Evolutionary conservation across 1,139 yeast species (phyloP).

Genomic region (Diutina siamensis): DNA sequence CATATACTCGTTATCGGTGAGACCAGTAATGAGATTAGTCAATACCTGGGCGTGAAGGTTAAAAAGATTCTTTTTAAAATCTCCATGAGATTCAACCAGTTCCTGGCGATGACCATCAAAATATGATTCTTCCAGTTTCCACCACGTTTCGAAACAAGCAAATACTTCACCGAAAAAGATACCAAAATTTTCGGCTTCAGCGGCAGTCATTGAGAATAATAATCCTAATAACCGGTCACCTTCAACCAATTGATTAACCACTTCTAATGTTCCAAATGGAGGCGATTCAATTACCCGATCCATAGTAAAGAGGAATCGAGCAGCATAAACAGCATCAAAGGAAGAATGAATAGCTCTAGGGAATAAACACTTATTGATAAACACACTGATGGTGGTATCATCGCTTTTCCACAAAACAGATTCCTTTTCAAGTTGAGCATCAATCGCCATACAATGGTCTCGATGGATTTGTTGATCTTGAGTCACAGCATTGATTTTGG

Average conservation of each 20-base stretch:
- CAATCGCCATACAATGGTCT: neutral
- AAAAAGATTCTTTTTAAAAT: conserved; percentile 10
- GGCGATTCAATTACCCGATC: conserved; percentile 28
- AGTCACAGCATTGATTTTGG: neutral
- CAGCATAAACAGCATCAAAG: conserved; percentile 68
- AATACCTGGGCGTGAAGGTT: conserved; percentile 8
- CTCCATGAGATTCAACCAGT: neutral
- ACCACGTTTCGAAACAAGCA: conserved; percentile 32
- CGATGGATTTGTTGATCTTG: neutral
- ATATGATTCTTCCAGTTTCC: conserved; percentile 11
- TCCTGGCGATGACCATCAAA: conserved; percentile 1
- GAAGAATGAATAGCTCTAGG: conserved; percentile 78
- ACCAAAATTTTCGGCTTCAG: conserved; percentile 78
- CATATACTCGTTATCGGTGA: conserved; percentile 57
- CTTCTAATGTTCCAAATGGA: conserved; percentile 30
- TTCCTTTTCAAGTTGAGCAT: neutral
- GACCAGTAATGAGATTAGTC: conserved; percentile 20
- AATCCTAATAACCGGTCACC: conserved; percentile 44
- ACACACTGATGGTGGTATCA: conserved; percentile 9
- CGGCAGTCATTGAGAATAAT: conserved; percentile 58
- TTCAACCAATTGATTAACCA: conserved; percentile 41
- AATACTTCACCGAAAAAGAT: conserved; percentile 48
- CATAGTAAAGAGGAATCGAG: conserved; percentile 46
- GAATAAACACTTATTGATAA: conserved; percentile 55
- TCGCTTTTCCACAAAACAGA: neutral